These are phyloP conservation scores for Phoma sp. DNA, from an alignment of 2,329 filamentous ascomycete genomes.

Conservation along the genomic window DNA sequence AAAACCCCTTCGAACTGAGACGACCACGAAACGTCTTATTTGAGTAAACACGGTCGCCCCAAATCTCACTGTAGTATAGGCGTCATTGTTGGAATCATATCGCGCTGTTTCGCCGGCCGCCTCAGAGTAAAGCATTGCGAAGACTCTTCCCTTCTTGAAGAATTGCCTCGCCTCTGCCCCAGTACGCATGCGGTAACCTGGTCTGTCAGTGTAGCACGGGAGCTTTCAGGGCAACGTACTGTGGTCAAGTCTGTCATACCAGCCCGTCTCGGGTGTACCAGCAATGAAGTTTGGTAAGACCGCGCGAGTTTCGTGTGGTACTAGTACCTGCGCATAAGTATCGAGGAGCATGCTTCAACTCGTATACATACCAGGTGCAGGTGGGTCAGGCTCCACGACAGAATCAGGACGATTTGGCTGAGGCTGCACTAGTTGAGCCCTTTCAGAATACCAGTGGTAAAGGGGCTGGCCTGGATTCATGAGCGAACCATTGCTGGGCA, in stretches of 20 bases:
- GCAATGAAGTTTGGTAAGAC: too few relatives aligned
- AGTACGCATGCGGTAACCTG: constrained; percentile 30
- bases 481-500: too few relatives aligned
- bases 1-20: constrained; percentile 23
- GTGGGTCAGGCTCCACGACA: neutral
- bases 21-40: constrained; percentile 38
- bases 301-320: neutral
- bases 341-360: too few relatives aligned
- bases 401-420: neutral
- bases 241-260: constrained; percentile 13
- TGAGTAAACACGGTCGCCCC: constrained; percentile 23
- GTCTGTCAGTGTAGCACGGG: neutral
- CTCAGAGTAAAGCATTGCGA: constrained; percentile 31
- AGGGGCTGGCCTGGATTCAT: too few relatives aligned
- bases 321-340: neutral
- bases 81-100: neutral
- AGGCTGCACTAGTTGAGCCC: too few relatives aligned
- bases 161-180: constrained; percentile 19
- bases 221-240: neutral
- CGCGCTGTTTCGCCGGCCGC: constrained; percentile 9
- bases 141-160: constrained; percentile 28
- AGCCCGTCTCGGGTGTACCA: constrained; percentile 1
- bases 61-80: constrained; percentile 22
- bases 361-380: neutral
- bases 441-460: too few relatives aligned